phyloP scores from a whole-genome alignment of 441 rosid species.

The Populus hybrid region DNA sequence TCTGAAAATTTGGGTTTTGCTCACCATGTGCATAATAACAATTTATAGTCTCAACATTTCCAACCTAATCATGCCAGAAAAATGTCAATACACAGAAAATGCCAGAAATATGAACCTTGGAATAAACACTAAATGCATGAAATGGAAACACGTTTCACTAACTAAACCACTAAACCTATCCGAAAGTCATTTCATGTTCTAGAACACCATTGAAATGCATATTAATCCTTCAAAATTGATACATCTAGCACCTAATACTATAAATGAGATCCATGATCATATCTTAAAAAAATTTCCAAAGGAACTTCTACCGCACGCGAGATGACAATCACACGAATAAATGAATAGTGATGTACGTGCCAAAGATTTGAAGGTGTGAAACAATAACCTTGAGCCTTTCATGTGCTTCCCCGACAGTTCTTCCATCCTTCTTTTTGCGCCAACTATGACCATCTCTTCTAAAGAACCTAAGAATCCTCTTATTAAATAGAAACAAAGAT shows the following conservation, averaged over 20 bases:
- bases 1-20: conserved; percentile 64
- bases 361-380: not conserved
- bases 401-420: conserved; percentile 92
- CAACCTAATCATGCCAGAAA: conserved; percentile 61
- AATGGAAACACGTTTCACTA: too few relatives aligned
- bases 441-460: conserved; percentile 92
- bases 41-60: conserved; percentile 71
- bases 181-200: not conserved
- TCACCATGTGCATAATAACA: conserved; percentile 98
- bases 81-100: conserved; percentile 13
- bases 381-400: conserved; percentile 80
- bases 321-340: not conserved
- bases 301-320: not conserved
- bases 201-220: not conserved
- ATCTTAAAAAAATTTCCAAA: not conserved
- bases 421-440: conserved; percentile 83
- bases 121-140: conserved; percentile 6
- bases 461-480: conserved; percentile 68
- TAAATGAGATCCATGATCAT: not conserved
- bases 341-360: not conserved
- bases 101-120: not conserved
- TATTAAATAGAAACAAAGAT: conserved; percentile 75
- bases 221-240: not conserved
- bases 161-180: not conserved
- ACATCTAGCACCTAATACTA: not conserved